Evolutionary conservation across 2,329 filamentous ascomycete species (phyloP).

Genomic region (Talaromyces sp.): DNA sequence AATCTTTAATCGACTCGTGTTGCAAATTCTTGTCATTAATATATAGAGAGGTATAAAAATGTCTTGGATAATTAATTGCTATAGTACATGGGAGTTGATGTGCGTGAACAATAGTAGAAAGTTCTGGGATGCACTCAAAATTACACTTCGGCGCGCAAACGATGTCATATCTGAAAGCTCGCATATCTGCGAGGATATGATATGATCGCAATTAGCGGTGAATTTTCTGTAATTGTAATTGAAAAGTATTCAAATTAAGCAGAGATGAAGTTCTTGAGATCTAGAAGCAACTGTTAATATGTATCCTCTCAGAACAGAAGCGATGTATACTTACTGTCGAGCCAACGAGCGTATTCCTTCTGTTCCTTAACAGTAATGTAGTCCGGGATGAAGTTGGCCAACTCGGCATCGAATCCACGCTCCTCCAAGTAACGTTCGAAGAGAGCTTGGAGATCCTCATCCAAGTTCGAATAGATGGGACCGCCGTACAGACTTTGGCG

Average conservation of each 20-base stretch:
- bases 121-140: not conserved
- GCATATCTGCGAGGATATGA: not conserved
- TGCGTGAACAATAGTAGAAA: not conserved
- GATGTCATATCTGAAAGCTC: not conserved
- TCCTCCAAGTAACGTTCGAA: slow-evolving; percentile 94
- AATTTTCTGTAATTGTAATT: not conserved
- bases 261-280: slow-evolving; percentile 80
- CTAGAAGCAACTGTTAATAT: slow-evolving; percentile 35
- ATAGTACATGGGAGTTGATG: slow-evolving; percentile 8
- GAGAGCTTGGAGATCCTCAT: slow-evolving; percentile 89
- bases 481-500: slow-evolving; percentile 79
- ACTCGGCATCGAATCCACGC: slow-evolving; percentile 77
- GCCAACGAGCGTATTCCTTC: slow-evolving; percentile 89
- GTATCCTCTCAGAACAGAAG: slow-evolving; percentile 9
- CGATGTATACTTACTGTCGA: slow-evolving; percentile 55
- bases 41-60: not conserved
- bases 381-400: slow-evolving; percentile 88
- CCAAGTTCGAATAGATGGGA: slow-evolving; percentile 86
- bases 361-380: slow-evolving; percentile 99
- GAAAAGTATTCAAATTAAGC: slow-evolving; percentile 42
- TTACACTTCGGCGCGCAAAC: not conserved
- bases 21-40: not conserved
- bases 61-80: slow-evolving; percentile 8
- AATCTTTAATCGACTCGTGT: no score
- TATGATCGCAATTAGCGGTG: not conserved